Evolutionary conservation across 2,329 filamentous ascomycete genomes (phyloP).

Genomic region (Beauveria brongniartii): DNA sequence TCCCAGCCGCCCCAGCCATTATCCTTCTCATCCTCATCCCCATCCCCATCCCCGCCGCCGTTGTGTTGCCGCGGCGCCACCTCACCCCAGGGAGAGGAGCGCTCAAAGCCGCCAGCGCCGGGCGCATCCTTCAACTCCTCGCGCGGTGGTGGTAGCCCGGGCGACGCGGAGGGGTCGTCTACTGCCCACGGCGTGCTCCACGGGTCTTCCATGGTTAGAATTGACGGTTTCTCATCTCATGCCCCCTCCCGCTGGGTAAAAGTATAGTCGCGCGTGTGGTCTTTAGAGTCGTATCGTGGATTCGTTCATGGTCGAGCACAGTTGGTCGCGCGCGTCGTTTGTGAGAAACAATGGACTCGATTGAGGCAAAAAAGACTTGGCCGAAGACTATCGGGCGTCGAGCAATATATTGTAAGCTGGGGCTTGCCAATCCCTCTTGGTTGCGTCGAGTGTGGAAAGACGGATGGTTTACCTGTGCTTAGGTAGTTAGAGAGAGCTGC

Average conservation of each 20-base stretch:
- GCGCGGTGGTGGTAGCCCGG: constrained; percentile 19
- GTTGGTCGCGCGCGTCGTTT: neutral
- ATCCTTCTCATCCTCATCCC: constrained; percentile 21
- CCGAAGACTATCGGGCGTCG: too few relatives aligned
- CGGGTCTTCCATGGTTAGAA: constrained; percentile 49
- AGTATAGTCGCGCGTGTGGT: neutral
- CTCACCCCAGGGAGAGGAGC: neutral
- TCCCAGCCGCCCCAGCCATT: constrained; percentile 30
- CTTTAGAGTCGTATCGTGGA: neutral
- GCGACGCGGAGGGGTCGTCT: constrained; percentile 19
- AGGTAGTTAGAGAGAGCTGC: too few relatives aligned
- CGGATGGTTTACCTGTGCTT: too few relatives aligned
- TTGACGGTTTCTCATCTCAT: neutral
- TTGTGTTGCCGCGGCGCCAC: neutral
- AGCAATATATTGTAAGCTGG: too few relatives aligned
- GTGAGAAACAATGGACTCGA: too few relatives aligned
- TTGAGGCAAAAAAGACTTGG: too few relatives aligned
- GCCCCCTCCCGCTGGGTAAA: neutral
- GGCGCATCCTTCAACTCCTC: neutral
- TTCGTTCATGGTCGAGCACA: neutral
- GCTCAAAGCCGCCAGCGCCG: too few relatives aligned
- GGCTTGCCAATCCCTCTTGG: too few relatives aligned
- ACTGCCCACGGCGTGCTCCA: constrained; percentile 54
- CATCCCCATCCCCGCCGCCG: neutral
- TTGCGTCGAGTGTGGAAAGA: too few relatives aligned